These are phyloP conservation scores for Cochlearia excelsa DNA, from an alignment of 345 rosid species.

Conservation along the genomic window DNA sequence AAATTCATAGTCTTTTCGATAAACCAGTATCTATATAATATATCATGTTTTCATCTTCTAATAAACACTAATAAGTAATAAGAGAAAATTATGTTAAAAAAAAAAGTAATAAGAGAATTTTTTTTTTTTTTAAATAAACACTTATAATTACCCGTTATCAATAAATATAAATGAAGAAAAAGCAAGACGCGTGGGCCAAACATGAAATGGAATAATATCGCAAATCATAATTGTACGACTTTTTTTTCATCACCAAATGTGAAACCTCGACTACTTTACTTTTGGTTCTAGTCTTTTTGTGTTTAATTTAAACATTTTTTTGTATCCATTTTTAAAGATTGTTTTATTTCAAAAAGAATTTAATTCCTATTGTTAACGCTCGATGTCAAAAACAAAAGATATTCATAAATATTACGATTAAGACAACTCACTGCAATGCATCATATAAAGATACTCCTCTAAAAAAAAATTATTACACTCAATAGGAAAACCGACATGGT, in stretches of 20 bases:
- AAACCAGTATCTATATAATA: too few species aligned
- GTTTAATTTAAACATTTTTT: not conserved
- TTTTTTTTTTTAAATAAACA: not conserved
- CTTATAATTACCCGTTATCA: not conserved
- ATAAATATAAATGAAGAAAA: constrained; percentile 22
- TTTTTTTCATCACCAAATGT: constrained; percentile 34
- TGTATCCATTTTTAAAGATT: not conserved
- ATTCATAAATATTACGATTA: constrained; percentile 15
- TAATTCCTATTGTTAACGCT: constrained; percentile 8
- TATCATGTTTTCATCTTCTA: too few species aligned
- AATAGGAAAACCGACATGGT: not conserved
- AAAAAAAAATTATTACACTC: not conserved
- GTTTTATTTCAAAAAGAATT: not conserved
- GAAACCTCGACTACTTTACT: constrained; percentile 19
- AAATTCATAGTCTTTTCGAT: too few species aligned
- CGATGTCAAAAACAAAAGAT: not conserved
- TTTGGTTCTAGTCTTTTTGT: constrained; percentile 13
- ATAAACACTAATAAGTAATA: not conserved
- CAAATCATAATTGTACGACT: constrained; percentile 30
- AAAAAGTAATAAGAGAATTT: not conserved
- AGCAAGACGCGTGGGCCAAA: constrained; percentile 36
- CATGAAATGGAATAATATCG: constrained; percentile 33
- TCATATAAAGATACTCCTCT: constrained; percentile 2
- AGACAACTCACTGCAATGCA: constrained; percentile 28
- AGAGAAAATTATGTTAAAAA: not conserved